A percentile compares a stretch with the other conserved stretches of the same genome.
These are phyloP conservation scores for Scolecobasidium constrictum DNA, from an alignment of 2,329 filamentous ascomycete genomes.

Conservation along the genomic window DNA sequence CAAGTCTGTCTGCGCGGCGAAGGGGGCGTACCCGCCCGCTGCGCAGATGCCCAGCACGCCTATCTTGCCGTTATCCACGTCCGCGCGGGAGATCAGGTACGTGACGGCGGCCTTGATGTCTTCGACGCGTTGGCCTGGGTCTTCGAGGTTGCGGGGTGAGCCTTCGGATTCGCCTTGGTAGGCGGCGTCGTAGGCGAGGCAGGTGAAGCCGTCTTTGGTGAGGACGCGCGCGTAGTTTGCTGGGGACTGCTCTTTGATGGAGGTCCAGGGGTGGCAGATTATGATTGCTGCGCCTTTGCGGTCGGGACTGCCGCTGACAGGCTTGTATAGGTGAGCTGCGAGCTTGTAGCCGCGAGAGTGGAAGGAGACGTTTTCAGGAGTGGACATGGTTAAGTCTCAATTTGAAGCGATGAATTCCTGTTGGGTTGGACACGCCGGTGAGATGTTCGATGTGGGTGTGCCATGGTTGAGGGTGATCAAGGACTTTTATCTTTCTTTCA, in stretches of 20 bases:
- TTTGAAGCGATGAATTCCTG: too few species aligned
- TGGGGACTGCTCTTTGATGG: slow-evolving; percentile 29
- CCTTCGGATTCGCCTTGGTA: slow-evolving; percentile 28
- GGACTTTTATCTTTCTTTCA: too few species aligned
- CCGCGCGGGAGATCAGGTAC: slow-evolving; percentile 20
- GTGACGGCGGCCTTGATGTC: slow-evolving; percentile 26
- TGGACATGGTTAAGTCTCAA: too few species aligned
- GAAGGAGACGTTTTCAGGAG: too few species aligned
- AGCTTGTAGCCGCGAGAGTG: too few species aligned
- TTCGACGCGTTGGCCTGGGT: slow-evolving; percentile 25
- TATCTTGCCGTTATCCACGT: slow-evolving; percentile 25
- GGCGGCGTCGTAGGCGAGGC: slow-evolving; percentile 26
- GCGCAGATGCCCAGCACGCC: slow-evolving; percentile 30
- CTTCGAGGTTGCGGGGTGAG: slow-evolving; percentile 26
- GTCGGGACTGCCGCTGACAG: slow-evolving; percentile 5
- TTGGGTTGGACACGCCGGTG: too few species aligned
- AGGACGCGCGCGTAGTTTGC: slow-evolving; percentile 22
- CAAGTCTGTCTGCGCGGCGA: slow-evolving; percentile 24
- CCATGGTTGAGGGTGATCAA: too few species aligned
- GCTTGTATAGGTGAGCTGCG: not conserved
- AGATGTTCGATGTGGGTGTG: too few species aligned
- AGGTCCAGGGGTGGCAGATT: slow-evolving; percentile 21
- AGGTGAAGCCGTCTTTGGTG: slow-evolving; percentile 21
- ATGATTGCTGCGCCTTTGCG: slow-evolving; percentile 17
- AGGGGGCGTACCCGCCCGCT: slow-evolving; percentile 25